phyloP scores from a whole-genome alignment of 345 rosid genomes.

The Dipteronia dyeriana region DNA sequence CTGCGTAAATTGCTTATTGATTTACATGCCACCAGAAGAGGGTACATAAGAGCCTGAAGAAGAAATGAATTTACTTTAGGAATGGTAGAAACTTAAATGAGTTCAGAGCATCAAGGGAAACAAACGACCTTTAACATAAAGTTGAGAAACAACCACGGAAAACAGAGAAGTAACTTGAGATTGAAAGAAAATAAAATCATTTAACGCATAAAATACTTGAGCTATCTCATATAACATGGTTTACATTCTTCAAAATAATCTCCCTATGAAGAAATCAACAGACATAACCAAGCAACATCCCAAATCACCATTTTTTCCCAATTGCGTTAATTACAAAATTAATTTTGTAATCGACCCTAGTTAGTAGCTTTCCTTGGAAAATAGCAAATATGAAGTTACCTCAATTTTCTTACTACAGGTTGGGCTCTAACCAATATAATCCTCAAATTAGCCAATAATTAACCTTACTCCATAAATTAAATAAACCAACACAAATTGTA shows the following conservation, averaged over 20 bases:
- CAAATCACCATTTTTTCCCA: neutral
- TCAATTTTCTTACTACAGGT: neutral
- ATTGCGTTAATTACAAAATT: neutral
- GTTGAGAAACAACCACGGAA: neutral
- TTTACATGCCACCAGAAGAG: constrained; percentile 98
- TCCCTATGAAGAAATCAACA: neutral
- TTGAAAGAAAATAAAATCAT: neutral
- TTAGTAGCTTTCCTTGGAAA: neutral
- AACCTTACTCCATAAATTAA: neutral
- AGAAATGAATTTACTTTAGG: constrained; percentile 13
- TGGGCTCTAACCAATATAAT: neutral
- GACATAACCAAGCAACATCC: neutral
- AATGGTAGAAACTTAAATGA: neutral
- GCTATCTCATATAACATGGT: neutral
- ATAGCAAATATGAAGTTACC: neutral
- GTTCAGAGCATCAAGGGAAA: neutral
- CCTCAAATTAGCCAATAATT: neutral
- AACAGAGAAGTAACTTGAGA: neutral
- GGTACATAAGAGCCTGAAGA: constrained; percentile 96
- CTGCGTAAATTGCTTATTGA: constrained; percentile 90
- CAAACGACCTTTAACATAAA: neutral
- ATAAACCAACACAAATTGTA: neutral
- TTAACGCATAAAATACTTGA: neutral
- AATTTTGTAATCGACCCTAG: neutral
- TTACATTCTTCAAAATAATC: neutral